Evolutionary conservation across 2,329 filamentous ascomycete genomes (phyloP).

Genomic region (Aspergillus intermedius): DNA sequence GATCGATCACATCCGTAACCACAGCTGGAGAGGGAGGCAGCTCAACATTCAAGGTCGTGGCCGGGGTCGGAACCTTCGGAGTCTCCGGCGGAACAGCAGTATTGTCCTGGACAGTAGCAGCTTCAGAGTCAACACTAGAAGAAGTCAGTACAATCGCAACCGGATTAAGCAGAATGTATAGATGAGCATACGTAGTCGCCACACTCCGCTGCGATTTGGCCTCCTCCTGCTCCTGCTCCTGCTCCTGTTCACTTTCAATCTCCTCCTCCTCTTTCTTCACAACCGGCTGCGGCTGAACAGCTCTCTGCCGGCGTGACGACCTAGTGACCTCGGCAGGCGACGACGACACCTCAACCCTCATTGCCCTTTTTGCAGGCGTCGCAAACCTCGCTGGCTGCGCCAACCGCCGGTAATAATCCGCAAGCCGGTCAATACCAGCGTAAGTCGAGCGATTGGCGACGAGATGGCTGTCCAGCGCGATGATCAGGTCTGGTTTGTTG

Average conservation of each 20-base stretch:
- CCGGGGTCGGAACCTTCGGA: not conserved
- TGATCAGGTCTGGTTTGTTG: constrained; percentile 74
- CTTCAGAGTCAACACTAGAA: not conserved
- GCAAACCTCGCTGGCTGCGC: constrained; percentile 27
- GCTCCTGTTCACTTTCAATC: constrained; percentile 1
- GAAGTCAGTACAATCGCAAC: not conserved
- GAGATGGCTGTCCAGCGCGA: constrained; percentile 66
- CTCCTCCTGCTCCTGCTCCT: not conserved
- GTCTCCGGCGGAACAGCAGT: not conserved
- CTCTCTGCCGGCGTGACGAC: constrained; percentile 32
- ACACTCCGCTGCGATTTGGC: not conserved
- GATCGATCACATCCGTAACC: constrained; percentile 66
- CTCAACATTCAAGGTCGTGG: constrained; percentile 4
- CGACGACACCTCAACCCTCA: constrained; percentile 27
- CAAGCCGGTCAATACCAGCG: constrained; percentile 57
- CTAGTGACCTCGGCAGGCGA: constrained; percentile 8
- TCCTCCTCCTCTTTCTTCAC: constrained; percentile 33
- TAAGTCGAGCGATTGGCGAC: constrained; percentile 61
- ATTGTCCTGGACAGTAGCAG: not conserved
- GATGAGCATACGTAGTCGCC: not conserved
- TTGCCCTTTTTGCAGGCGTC: constrained; percentile 47
- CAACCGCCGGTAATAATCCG: constrained; percentile 64
- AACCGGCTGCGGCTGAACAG: constrained; percentile 25
- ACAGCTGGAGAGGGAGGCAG: constrained; percentile 38
- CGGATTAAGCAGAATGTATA: too few species aligned